Evolutionary conservation across 2,329 filamentous ascomycete genomes (phyloP), one percentile per base, ranked within the genome.

Genomic region (Capronia epimyces): DNA sequence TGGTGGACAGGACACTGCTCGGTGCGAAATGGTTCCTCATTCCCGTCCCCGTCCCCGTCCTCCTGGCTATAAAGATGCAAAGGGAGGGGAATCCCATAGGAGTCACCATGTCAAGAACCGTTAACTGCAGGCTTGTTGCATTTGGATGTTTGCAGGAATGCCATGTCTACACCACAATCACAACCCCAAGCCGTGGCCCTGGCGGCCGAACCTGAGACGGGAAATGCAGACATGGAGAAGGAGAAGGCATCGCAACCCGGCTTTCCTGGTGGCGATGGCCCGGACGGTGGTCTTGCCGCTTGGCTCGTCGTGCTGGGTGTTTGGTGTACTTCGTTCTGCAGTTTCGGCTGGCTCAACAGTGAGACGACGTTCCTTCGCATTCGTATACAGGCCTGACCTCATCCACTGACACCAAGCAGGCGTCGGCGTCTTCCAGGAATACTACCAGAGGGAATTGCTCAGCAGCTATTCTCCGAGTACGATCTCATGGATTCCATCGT

Each of bases 351-450:
- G 69, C 46, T 58, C 13, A 53, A 58, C 31, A 44, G 66, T 51
- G 22, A 40, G 49, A 12, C n/a, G n/a, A n/a, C n/a, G n/a, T n/a
- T 7, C 18, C 13, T 13, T 40, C 16, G 15, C 16, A 5, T 6
- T 22, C 13, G n/a, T 29, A 21, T 18, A 29, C 24, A 8, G 21
- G 37, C 37, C 16, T 36, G 16, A 25, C 15, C 13, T 7, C n/a
- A 8, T 25, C 15, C 18, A 8, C 31, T 25, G 43, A 16, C 10
- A 15, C n/a, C 31, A 24, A 34, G 10, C 7, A 50, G 48, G 48
- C 24, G 43, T 50, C 15, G 79, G 78, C 7, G 68, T 76, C n/a
- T 82, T 82, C 58, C 79, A 83, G 59, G 71, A 75, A 15, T 81
- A 81, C 61, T 83, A 82, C 59, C 66, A 80, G 53, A 70, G 64